A percentile compares a stretch with the other conserved stretches of the same genome.
phyloP scores from a whole-genome alignment of 2,329 filamentous ascomycete genomes.

The Monascus ruber region DNA sequence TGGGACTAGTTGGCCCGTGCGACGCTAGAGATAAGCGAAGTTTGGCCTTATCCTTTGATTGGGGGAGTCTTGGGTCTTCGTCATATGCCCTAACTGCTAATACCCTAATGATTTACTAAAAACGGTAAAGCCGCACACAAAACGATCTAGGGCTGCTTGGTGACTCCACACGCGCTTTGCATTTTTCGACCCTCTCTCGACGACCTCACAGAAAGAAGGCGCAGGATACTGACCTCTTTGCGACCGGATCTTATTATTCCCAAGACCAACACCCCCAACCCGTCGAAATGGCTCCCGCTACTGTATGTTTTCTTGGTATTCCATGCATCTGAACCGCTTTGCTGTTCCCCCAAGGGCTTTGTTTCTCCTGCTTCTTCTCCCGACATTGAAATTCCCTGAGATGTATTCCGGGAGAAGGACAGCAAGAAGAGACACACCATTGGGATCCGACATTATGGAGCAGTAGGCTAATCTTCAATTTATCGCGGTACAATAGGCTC shows the following conservation, averaged over 20 bases:
- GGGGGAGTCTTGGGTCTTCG: not conserved
- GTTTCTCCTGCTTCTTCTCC: slow-evolving; percentile 13
- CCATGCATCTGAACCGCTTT: slow-evolving; percentile 60
- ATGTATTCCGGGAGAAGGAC: slow-evolving; percentile 5
- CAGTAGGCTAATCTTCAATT: slow-evolving; percentile 40
- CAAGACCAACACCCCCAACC: slow-evolving; percentile 21
- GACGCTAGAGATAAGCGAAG: slow-evolving; percentile 8
- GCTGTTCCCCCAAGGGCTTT: slow-evolving; percentile 59
- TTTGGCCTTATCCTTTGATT: not conserved
- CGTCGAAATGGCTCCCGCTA: slow-evolving; percentile 70
- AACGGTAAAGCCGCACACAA: slow-evolving; percentile 6
- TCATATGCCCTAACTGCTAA: not conserved
- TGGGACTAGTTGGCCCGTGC: slow-evolving; percentile 6
- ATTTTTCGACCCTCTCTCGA: too few relatives aligned
- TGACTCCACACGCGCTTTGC: too few relatives aligned
- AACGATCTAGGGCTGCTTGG: slow-evolving; percentile 15
- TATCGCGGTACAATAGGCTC: slow-evolving; percentile 47
- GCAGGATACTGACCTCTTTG: slow-evolving; percentile 91
- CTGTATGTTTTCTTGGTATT: slow-evolving; percentile 57
- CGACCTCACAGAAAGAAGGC: slow-evolving; percentile 29
- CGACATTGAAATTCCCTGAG: slow-evolving; percentile 8
- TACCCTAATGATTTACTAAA: slow-evolving; percentile 9
- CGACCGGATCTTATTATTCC: slow-evolving; percentile 38
- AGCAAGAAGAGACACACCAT: slow-evolving; percentile 5
- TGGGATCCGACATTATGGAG: slow-evolving; percentile 34